Percentiles rank a stretch among this genome's conserved stretches.
These are phyloP conservation scores for Naganishia randhawae DNA, from an alignment of 768 basidiomycete species.

Conservation along the genomic window DNA sequence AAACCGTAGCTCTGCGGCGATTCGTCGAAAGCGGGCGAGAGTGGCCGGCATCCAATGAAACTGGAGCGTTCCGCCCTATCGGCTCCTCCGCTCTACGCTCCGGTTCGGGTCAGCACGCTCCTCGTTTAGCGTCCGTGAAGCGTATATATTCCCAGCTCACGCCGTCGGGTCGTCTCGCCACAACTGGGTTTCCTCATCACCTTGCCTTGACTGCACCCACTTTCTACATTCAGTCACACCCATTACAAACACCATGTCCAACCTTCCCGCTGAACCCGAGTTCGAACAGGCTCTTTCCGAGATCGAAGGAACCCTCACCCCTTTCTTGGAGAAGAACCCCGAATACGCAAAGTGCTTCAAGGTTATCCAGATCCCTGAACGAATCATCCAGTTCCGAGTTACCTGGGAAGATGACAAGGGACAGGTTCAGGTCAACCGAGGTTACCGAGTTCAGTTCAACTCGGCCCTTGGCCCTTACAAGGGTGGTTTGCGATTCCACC, in stretches of 20 bases:
- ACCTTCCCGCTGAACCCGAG: slow-evolving; percentile 61
- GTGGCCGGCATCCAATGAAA: slow-evolving; percentile 13
- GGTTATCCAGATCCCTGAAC: slow-evolving; percentile 57
- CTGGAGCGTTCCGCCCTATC: neutral
- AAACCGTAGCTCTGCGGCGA: neutral
- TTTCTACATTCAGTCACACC: slow-evolving; percentile 4
- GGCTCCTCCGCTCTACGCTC: neutral
- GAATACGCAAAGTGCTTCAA: slow-evolving; percentile 66
- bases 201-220: slow-evolving; percentile 14
- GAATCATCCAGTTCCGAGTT: slow-evolving; percentile 64
- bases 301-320: slow-evolving; percentile 57
- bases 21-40: slow-evolving; percentile 17
- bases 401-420: slow-evolving; percentile 73
- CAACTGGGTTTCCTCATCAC: neutral
- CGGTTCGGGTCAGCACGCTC: neutral
- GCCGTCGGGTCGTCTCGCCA: neutral
- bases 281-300: slow-evolving; percentile 68
- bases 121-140: neutral
- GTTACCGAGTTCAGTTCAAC: slow-evolving; percentile 73
- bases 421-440: slow-evolving; percentile 64
- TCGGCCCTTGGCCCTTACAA: slow-evolving; percentile 75
- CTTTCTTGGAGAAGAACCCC: slow-evolving; percentile 64
- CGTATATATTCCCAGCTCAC: neutral
- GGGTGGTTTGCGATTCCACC: slow-evolving; percentile 73
- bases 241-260: slow-evolving; percentile 36